Conservation (phyloP, 1,284 basidiomycete species). For the Cystobasidium slooffiae region DNA sequence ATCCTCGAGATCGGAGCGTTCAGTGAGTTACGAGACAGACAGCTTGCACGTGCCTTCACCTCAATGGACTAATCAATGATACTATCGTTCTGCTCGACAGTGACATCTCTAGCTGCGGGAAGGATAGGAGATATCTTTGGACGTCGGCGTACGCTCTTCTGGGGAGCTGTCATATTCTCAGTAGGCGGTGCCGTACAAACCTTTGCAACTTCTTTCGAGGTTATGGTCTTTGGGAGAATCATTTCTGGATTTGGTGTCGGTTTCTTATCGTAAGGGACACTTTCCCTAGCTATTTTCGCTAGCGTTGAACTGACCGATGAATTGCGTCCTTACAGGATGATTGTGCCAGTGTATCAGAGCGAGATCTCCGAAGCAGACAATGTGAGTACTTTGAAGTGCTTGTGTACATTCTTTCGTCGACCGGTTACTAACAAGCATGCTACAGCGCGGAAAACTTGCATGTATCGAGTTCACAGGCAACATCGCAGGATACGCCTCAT, state of each 20-base stretch:
- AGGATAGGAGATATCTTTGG: constrained; percentile 85
- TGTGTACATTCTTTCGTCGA: constrained; percentile 31
- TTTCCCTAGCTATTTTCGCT: no score
- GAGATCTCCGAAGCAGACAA: constrained; percentile 95
- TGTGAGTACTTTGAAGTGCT: constrained; percentile 61
- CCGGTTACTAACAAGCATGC: constrained; percentile 25
- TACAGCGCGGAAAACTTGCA: constrained; percentile 81
- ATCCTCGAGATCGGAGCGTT: constrained; percentile 83
- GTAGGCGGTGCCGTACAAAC: constrained; percentile 89
- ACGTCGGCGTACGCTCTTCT: constrained; percentile 81
- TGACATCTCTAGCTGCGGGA: constrained; percentile 87
- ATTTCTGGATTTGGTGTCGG: constrained; percentile 93
- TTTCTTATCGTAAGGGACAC: constrained; percentile 71
- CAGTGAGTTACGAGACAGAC: constrained; percentile 65
- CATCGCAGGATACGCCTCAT: constrained; percentile 91
- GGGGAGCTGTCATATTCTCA: constrained; percentile 84
- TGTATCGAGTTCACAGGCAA: constrained; percentile 92
- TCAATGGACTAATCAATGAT: background rate
- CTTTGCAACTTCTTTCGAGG: constrained; percentile 76
- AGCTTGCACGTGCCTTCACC: background rate
- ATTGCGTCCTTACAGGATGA: constrained; percentile 66
- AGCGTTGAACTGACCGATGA: no score
- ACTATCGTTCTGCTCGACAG: constrained; percentile 58
- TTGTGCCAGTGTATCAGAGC: constrained; percentile 96
- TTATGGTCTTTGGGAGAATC: constrained; percentile 86